Conservation (phyloP, 306 rosid genomes). For the Spatholobus suberectus region DNA sequence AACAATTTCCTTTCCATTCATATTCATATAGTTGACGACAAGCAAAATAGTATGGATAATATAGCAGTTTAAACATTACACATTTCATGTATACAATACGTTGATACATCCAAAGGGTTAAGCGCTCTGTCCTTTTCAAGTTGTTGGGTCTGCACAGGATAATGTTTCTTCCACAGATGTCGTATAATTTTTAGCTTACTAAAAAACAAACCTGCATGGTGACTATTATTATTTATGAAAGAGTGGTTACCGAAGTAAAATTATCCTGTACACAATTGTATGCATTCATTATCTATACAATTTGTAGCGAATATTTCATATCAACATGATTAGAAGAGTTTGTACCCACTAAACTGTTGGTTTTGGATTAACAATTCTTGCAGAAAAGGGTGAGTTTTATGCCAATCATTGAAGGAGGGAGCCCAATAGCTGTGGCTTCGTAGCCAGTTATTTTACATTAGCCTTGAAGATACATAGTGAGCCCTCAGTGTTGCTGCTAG, state of each 20-base stretch:
- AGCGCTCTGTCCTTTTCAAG: constrained; percentile 28
- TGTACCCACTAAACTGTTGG: constrained; percentile 19
- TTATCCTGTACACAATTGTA: constrained; percentile 18
- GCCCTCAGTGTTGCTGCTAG: background rate
- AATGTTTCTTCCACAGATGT: constrained; percentile 21
- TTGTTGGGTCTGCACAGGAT: constrained; percentile 24
- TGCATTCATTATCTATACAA: background rate
- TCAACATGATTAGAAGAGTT: constrained; percentile 19
- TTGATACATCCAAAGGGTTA: background rate
- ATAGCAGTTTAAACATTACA: background rate
- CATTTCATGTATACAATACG: background rate
- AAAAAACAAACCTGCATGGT: background rate
- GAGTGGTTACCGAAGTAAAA: constrained; percentile 14
- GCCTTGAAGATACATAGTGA: constrained; percentile 20
- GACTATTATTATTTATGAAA: constrained; percentile 26
- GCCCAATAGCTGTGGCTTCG: constrained; percentile 64
- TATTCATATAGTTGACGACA: background rate
- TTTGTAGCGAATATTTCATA: background rate
- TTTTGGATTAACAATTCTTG: constrained; percentile 41
- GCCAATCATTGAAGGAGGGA: constrained; percentile 61
- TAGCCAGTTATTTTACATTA: background rate
- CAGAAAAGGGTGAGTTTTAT: constrained; percentile 91
- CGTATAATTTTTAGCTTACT: background rate
- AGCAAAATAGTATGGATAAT: background rate
- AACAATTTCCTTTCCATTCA: background rate